These are phyloP conservation scores for Ganoderma boninense DNA, from an alignment of 1,284 basidiomycete genomes.

Conservation along the genomic window DNA sequence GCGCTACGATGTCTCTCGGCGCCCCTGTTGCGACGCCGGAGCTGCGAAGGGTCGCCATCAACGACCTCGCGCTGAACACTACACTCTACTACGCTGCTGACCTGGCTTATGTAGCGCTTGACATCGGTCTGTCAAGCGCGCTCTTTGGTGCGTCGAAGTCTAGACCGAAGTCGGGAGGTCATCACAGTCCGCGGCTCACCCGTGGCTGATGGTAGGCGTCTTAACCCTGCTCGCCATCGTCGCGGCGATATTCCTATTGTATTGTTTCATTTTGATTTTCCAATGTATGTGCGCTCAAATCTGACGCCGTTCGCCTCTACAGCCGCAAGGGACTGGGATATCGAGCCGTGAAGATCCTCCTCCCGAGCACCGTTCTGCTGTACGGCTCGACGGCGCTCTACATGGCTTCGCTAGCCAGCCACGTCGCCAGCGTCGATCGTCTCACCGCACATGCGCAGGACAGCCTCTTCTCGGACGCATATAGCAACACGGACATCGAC, in stretches of 20 bases:
- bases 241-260: background rate
- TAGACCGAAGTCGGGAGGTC: background rate
- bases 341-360: background rate
- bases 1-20: background rate
- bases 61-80: background rate
- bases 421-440: background rate
- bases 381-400: slow-evolving; percentile 4
- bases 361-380: background rate
- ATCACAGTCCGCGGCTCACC: background rate
- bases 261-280: too few relatives aligned
- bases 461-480: background rate
- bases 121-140: background rate
- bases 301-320: background rate
- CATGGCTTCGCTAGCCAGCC: background rate
- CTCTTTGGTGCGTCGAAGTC: background rate
- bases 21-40: background rate
- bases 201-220: background rate
- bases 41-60: background rate
- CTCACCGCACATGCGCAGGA: background rate
- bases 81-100: background rate
- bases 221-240: slow-evolving; percentile 1
- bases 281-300: too few relatives aligned
- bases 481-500: background rate
- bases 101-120: background rate
- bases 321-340: background rate